Base-by-base conservation (phyloP, 2,329 filamentous ascomycete species). In the Colletotrichum tropicale region DNA sequence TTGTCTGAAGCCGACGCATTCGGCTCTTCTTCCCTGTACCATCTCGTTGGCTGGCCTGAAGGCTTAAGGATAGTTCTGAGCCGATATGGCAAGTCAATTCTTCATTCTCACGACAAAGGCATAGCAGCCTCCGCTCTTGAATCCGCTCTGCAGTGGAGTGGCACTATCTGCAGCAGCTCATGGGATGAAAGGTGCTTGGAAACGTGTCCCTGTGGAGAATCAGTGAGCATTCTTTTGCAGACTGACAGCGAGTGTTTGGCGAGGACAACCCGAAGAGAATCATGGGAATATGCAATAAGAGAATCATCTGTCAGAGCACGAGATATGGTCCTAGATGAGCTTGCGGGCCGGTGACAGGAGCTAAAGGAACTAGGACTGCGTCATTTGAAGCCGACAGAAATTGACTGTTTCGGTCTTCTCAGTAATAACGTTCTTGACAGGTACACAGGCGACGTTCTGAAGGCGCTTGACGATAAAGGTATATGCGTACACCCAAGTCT, bases 261-360 rank as follows among this genome's bases (percentile, higher is more conserved):
- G 1, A 61, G 58, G 28, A 3, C 28, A 5, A 15, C 1, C 10
- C 3, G 0, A 13, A 6, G 10, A 21, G 1, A 1, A 21, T 10
- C 0, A 10, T 66, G 36, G 36, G 0, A 0, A 6, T 9, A 3
- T 2, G 4, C 21, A 21, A 1, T 66, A 3, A 4, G 0, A 4
- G 0, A 0, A 1, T 10, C 64, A 9, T 66, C 64, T 48, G 6
- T 6, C 6, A 66, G 3, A 66, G 64, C 38, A 10, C 6, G 12
- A 32, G 18, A 24, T 0, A 2, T 55, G 26, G 9, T 32, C 4
- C 10, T 66, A 8, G 38, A 66, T 6, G 38, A 66, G 10, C 26
- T 66, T 7, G 4, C 4, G 0, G 3, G 1, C 8, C 64, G 38
- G 5, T 38, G 64, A 8, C 24, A 66, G 4, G 16, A 30, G 15